phyloP scores from a whole-genome alignment of 78 protist species.

The Dictyostelium firmibasis region DNA sequence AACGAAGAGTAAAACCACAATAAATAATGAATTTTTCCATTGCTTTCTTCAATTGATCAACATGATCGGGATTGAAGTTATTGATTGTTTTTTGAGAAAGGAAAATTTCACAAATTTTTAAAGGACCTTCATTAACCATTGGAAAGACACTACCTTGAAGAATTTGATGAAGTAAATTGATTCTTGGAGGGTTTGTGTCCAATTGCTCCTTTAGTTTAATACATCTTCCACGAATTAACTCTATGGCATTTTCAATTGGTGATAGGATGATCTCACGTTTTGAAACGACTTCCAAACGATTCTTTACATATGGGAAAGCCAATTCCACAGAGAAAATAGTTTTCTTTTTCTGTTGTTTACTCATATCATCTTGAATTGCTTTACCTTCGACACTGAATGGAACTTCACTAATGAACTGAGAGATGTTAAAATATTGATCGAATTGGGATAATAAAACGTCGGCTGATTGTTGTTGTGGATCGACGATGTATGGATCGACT shows the following conservation, averaged over 20 bases:
- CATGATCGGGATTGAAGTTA: conserved; percentile 30
- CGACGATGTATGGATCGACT: conserved; percentile 49
- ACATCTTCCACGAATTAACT: conserved; percentile 46
- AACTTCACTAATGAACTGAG: conserved; percentile 50
- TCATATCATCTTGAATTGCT: conserved; percentile 67
- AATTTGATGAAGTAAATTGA: conserved; percentile 58
- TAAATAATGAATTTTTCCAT: conserved; percentile 61
- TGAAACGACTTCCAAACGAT: conserved; percentile 40
- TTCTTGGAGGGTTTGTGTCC: conserved; percentile 57
- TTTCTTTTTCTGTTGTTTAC: conserved; percentile 68
- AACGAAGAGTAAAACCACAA: conserved; percentile 33
- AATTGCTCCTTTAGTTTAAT: conserved; percentile 64
- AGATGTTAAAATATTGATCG: conserved; percentile 58
- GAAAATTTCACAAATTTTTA: conserved; percentile 67
- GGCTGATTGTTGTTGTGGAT: not conserved
- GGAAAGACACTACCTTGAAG: conserved; percentile 72
- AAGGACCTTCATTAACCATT: conserved; percentile 75
- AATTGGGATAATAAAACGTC: not conserved
- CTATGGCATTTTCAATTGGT: conserved; percentile 78
- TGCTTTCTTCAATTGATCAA: conserved; percentile 50
- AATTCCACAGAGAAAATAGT: conserved; percentile 50
- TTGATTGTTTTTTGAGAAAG: not conserved
- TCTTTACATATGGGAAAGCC: conserved; percentile 68
- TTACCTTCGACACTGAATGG: conserved; percentile 57
- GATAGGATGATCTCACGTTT: conserved; percentile 71